Evolutionary conservation across 768 basidiomycete species (phyloP), one percentile per base, ranked within the genome.

Genomic region (Rhodotorula paludigena): DNA sequence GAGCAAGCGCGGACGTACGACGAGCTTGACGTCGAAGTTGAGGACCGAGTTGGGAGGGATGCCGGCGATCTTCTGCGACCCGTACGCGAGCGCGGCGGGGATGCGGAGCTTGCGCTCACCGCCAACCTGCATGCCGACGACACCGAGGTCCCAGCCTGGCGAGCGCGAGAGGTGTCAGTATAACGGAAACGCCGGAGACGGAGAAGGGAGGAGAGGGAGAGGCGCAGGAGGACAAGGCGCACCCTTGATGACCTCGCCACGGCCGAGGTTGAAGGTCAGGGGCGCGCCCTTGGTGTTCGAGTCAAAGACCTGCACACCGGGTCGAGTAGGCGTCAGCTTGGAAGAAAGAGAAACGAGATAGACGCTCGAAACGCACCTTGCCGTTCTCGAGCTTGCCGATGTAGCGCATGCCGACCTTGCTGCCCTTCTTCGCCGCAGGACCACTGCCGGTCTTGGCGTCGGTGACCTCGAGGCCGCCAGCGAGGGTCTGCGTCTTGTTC

Each of bases 101-200:
- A 92, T 83, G 49, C 82, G 85, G 72, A 98, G 81, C 64, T 85
- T 80, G 57, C 94, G 85, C 79, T 97, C 92, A 35, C 93, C 92
- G 52, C 81, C 81, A 47, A 87, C 85, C 74, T 89, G 87, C 92
- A 98, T 96, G 41, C 94, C 94, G 38, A 82, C 86, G 63, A 97
- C 82, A 47, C 93, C 94, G 75, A 89, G 81, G 74, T 97, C 94
- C 74, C 68, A 73, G n/a, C 77, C 78, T 82, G 91, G n/a, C 7
- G 10, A 36, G 28, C 20, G 28, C 18, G 14, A 30, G 48, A 30
- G 41, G 11, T 41, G 48, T 16, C 28, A 32, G 30, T 5, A 15
- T 16, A 18, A 10, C 12, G 55, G 30, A 18, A 42, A 11, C 12
- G 20, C 2, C 14, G 25, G 25, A 28, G 55, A 5, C 25, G 25